Base-by-base conservation (phyloP, 768 basidiomycete genomes). In the Rubroboletus satanas region DNA sequence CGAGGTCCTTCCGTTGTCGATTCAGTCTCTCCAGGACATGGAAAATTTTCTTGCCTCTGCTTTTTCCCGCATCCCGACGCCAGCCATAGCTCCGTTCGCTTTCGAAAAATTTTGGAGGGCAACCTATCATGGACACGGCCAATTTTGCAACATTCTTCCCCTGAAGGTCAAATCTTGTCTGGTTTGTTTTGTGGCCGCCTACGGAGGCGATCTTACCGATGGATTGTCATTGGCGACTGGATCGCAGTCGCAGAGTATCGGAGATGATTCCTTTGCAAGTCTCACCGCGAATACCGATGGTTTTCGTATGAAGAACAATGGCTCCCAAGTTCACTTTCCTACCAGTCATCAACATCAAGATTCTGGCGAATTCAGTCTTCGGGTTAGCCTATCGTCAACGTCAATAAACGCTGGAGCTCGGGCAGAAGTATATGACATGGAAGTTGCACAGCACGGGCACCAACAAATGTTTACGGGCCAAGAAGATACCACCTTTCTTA, bases 81-180 rank as follows among this genome's bases (percentile, higher is more conserved):
- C 79, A 3, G 77, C 79, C 9, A 68, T 75, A 18, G 84, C 81
- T 0, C 79, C 82, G 1, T 60, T 77, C 7, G 75, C 79, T 1
- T 87, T 87, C 55, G 73, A 75, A 58, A 69, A 65, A 2, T 87
- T 82, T 63, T 87, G 85, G 85, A 74, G 73, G n/a, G 67, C 68
- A 37, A 81, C 80, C 4, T 85, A 82, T 61, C 77, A 81, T 33
- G 69, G 68, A n/a, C 70, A 63, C 35, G 65, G 66, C 28, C 69
- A 76, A 32, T 73, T 78, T 29, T 66, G 63, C 46, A 38, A 59
- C 0, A 53, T 62, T 17, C 78, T 80, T 53, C 81, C 84, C 0
- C 61, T 66, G 7, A 70, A 66, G 18, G 70, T 83, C 56, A 75
- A 73, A 47, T 69, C 69, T 11, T 78, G 75, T 41, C 66, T 86